Base-by-base conservation (phyloP, 176 grass and related monocot species). In the Triticum turgidum region DNA sequence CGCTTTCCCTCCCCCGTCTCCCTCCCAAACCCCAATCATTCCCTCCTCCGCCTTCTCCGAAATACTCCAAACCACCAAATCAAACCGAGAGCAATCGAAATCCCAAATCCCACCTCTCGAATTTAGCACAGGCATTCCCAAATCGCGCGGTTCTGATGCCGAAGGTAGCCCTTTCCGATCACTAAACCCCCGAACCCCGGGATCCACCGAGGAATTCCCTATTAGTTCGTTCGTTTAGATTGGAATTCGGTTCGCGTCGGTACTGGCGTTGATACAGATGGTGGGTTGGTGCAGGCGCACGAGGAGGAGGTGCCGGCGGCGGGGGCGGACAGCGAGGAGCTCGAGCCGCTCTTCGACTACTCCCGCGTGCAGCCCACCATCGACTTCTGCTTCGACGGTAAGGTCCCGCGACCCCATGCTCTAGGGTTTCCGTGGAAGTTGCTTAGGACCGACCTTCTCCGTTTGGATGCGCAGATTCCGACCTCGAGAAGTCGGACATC, bases 271-370 rank as follows among this genome's bases (percentile, higher is more conserved):
- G 51, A 54, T 54, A 18, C 51, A 54, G 15, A 54, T 54, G 51
- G 51, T 17, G 15, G 51, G 51, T 75, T 82, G 47, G 71, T 86
- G 70, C 42, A 61, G 89, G 76, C 14, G 18, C 65, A 22, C 61
- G 65, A 67, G 77, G 86, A 82, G 34, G 69, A 87, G 22, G 24
- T 38, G 77, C 17, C 51, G 27, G 65, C 77, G 4, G 58, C 49
- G 21, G 37, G 62, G 56, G 82, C 42, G 30, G 39, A 44, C 22
- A 39, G 68, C 34, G 93, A 98, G 58, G 96, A 98, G 41, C 84
- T 98, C 38, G 96, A 98, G 80, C 87, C 96, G n/a, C 93, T 98
- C 61, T 98, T 98, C 88, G 89, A 98, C 49, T 98, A 98, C 84
- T 80, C 69, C 65, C 93, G 90, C 71, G 88, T 98, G 59, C 91